A percentile compares a stretch with the other conserved stretches of the same genome.
Evolutionary conservation across 2,329 filamentous ascomycete species (phyloP).

Genomic region (Coccinonectria pachysandricola): DNA sequence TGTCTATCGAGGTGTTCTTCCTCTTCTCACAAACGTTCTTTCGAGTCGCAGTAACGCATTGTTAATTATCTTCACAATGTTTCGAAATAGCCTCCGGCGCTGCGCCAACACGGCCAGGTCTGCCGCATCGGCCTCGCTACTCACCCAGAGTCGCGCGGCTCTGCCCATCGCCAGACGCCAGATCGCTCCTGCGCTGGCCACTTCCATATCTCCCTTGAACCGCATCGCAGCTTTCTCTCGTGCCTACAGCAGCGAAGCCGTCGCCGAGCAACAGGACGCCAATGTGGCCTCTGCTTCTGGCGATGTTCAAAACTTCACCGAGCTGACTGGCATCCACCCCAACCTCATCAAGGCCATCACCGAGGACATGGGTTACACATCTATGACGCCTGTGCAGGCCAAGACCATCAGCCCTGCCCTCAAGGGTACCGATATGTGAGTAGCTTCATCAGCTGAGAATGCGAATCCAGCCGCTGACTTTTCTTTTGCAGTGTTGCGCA

Average conservation of each 20-base stretch:
- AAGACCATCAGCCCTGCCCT: conserved; percentile 74
- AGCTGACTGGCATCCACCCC: conserved; percentile 46
- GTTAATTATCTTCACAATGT: conserved; percentile 15
- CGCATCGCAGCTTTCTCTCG: conserved; percentile 18
- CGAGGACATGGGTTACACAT: conserved; percentile 61
- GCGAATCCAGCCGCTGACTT: too few relatives aligned
- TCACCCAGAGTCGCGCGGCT: conserved; percentile 20
- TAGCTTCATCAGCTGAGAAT: too few relatives aligned
- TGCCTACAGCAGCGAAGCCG: conserved; percentile 31
- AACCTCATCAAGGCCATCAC: conserved; percentile 61
- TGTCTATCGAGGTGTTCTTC: conserved; percentile 6
- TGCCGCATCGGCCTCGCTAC: conserved; percentile 18
- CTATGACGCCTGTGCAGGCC: conserved; percentile 88
- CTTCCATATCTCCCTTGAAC: conserved; percentile 10
- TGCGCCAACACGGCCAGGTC: conserved; percentile 28
- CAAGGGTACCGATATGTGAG: conserved; percentile 73
- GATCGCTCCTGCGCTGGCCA: conserved; percentile 11
- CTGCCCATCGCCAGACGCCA: conserved; percentile 16
- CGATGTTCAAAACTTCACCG: conserved; percentile 31
- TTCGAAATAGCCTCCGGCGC: conserved; percentile 29
- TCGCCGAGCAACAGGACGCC: conserved; percentile 14
- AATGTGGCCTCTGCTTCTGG: conserved; percentile 5
- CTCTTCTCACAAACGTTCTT: conserved; percentile 1
- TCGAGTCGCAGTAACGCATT: not conserved
- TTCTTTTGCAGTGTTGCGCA: conserved; percentile 59